A percentile compares a stretch with the other conserved stretches of the same genome.
These are phyloP conservation scores for Aspergillus japonicus DNA, from an alignment of 2,329 filamentous ascomycete species.

Conservation along the genomic window DNA sequence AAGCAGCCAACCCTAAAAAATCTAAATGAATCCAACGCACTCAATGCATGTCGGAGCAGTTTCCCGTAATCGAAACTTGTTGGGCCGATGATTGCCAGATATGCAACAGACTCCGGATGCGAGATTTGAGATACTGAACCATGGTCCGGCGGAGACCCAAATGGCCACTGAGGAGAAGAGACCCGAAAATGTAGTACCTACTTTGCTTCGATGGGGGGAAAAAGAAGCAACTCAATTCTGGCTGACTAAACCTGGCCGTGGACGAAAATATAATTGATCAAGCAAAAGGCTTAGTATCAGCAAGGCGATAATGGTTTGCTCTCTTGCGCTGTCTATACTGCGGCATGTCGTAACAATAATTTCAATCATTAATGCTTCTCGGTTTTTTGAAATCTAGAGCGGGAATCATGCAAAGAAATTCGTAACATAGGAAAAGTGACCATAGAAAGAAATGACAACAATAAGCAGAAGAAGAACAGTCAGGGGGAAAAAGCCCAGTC, in stretches of 20 bases:
- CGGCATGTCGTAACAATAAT: no score
- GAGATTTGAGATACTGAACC: conserved; percentile 9
- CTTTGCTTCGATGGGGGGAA: no score
- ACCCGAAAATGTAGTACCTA: no score
- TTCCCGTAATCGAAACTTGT: background rate
- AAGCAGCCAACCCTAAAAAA: no score
- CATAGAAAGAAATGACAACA: background rate
- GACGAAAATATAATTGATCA: no score
- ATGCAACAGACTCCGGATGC: conserved; percentile 1
- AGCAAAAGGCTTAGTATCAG: no score
- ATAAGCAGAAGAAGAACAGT: background rate
- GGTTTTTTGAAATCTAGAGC: background rate
- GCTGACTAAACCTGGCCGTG: no score
- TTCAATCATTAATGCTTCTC: background rate
- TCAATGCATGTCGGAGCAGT: background rate
- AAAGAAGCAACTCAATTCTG: no score
- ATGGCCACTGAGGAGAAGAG: background rate
- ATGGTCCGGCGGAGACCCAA: background rate
- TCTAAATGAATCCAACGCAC: no score
- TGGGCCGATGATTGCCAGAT: background rate
- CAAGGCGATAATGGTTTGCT: no score
- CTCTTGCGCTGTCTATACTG: no score
- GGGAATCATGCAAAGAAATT: background rate
- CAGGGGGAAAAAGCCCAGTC: conserved; percentile 10
- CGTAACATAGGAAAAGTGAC: background rate